These are phyloP conservation scores for Diplodia mutila DNA, from an alignment of 2,329 filamentous ascomycete genomes.

Conservation along the genomic window DNA sequence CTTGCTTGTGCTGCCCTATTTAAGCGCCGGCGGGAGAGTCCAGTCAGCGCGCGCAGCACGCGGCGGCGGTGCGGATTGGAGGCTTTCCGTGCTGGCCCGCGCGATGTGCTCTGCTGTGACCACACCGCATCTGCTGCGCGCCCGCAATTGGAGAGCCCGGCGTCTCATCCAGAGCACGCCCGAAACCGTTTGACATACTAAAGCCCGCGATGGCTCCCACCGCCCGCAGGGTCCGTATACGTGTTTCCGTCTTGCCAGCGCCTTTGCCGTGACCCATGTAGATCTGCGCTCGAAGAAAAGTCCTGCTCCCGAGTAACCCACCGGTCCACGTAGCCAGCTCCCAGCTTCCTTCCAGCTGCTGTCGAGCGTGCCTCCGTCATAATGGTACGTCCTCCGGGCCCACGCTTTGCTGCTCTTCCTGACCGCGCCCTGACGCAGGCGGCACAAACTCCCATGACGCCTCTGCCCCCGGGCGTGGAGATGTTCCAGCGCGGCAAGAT, in stretches of 20 bases:
- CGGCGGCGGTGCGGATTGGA: conserved; percentile 37
- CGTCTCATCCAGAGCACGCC: conserved; percentile 11
- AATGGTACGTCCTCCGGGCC: conserved; percentile 36
- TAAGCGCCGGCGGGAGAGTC: conserved; percentile 40
- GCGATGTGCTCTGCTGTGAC: conserved; percentile 9
- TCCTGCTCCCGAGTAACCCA: conserved; percentile 10
- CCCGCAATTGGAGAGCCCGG: conserved; percentile 8
- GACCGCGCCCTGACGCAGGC: conserved; percentile 13
- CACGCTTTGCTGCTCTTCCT: background rate
- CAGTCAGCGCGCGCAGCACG: conserved; percentile 29
- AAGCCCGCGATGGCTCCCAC: conserved; percentile 18
- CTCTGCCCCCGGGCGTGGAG: conserved; percentile 48
- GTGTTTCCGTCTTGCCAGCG: conserved; percentile 14
- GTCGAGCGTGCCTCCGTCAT: background rate
- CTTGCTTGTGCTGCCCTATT: conserved; percentile 35
- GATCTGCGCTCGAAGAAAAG: conserved; percentile 22
- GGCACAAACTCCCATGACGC: conserved; percentile 41
- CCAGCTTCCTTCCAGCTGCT: background rate
- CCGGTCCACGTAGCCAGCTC: conserved; percentile 16
- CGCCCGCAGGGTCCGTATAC: conserved; percentile 21
- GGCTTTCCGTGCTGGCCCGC: conserved; percentile 11
- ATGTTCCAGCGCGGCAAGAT: conserved; percentile 55
- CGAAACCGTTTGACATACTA: conserved; percentile 19
- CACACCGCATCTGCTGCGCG: conserved; percentile 20
- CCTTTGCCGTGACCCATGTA: conserved; percentile 19